Conservation (phyloP, 2,329 filamentous ascomycete genomes). For the Conoideocrella luteorostrata region DNA sequence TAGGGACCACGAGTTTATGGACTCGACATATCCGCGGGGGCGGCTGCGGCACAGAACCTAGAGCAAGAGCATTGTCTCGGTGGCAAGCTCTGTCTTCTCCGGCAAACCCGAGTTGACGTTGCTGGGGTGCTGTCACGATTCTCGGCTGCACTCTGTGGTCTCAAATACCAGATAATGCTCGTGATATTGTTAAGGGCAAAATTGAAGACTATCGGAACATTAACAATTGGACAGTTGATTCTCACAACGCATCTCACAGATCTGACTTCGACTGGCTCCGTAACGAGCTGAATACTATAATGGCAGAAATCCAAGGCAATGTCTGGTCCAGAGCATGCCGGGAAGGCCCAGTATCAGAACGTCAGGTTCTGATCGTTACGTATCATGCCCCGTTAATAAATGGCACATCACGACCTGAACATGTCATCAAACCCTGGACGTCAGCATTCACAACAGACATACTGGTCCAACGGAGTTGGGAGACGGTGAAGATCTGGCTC, state of each 20-base stretch:
- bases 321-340: too few relatives aligned
- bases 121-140: slow-evolving; percentile 38
- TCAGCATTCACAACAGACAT: slow-evolving; percentile 48
- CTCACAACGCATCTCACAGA: slow-evolving; percentile 41
- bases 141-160: slow-evolving; percentile 55
- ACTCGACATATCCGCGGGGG: slow-evolving; percentile 16
- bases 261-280: slow-evolving; percentile 43
- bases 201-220: slow-evolving; percentile 51
- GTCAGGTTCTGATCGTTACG: slow-evolving; percentile 42
- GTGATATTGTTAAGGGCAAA: slow-evolving; percentile 32
- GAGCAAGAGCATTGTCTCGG: neutral
- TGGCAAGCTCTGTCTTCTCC: neutral
- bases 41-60: neutral
- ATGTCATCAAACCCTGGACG: slow-evolving; percentile 38
- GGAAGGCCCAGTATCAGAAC: neutral
- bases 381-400: slow-evolving; percentile 49
- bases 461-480: slow-evolving; percentile 21
- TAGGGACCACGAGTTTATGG: slow-evolving; percentile 50
- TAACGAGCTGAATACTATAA: too few relatives aligned
- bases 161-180: slow-evolving; percentile 32
- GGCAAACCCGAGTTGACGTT: neutral
- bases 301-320: too few relatives aligned
- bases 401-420: slow-evolving; percentile 41
- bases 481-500: slow-evolving; percentile 32
- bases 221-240: slow-evolving; percentile 38